Evolutionary conservation across 2,329 filamentous ascomycete species (phyloP).

Genomic region (Diplocarpon mali): DNA sequence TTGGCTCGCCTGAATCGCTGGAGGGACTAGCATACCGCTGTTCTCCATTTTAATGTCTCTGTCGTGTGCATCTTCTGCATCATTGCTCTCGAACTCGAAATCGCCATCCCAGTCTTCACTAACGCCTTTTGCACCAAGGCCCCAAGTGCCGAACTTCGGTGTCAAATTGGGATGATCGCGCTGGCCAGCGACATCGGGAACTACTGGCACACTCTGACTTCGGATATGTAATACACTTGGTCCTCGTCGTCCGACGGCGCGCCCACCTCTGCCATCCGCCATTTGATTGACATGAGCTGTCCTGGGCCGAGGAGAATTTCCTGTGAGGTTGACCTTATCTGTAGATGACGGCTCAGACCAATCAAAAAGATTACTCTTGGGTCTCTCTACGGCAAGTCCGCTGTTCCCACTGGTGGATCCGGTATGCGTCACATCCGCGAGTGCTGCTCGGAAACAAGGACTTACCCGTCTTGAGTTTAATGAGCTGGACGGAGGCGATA

Average conservation of each 20-base stretch:
- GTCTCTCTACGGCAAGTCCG: slow-evolving; percentile 34
- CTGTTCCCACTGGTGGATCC: slow-evolving; percentile 27
- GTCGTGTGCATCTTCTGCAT: slow-evolving; percentile 30
- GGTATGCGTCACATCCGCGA: slow-evolving; percentile 42
- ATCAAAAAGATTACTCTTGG: slow-evolving; percentile 63
- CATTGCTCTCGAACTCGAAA: slow-evolving; percentile 54
- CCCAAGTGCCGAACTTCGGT: slow-evolving; percentile 73
- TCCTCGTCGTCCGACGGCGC: slow-evolving; percentile 53
- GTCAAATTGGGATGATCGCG: slow-evolving; percentile 42
- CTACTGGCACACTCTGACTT: slow-evolving; percentile 70
- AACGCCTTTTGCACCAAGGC: slow-evolving; percentile 63
- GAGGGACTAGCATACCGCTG: slow-evolving; percentile 57
- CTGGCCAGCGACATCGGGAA: slow-evolving; percentile 46
- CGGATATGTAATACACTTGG: slow-evolving; percentile 59
- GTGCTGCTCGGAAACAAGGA: slow-evolving; percentile 42
- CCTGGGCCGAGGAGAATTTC: slow-evolving; percentile 52
- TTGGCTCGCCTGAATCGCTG: slow-evolving; percentile 70
- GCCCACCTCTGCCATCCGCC: slow-evolving; percentile 58
- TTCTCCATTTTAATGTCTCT: slow-evolving; percentile 30
- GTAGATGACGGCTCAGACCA: slow-evolving; percentile 58
- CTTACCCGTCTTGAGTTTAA: slow-evolving; percentile 43
- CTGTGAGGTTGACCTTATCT: slow-evolving; percentile 49
- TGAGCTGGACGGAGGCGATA: slow-evolving; percentile 47
- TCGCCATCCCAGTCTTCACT: slow-evolving; percentile 88
- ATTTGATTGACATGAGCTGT: slow-evolving; percentile 71